Evolutionary conservation across 306 rosid genomes (phyloP), one percentile per base, ranked within the genome.

Genomic region (Aeschynomene evenia): DNA sequence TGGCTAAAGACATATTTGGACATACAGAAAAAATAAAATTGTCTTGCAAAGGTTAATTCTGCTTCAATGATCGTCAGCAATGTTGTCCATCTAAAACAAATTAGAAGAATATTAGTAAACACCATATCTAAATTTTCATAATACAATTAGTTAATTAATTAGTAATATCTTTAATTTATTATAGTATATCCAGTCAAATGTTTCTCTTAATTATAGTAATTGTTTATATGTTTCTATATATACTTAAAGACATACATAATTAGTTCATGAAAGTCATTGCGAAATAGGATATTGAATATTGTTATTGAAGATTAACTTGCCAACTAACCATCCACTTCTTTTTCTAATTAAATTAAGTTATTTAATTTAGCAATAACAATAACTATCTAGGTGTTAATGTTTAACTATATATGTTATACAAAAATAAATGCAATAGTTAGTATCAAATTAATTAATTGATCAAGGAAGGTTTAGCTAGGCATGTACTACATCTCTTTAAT

Each of bases 301-400:
- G 65, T 26, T 16, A 39, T 2, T 39, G 42, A 53, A 68, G 7
- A 12, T 68, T n/a, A 68, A 53, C 37, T 39, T 55, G 9, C 36
- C 74, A 54, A 69, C 45, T 36, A 53, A 55, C 36, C n/a, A n/a
- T n/a, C n/a, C n/a, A n/a, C n/a, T n/a, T n/a, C n/a, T 37, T 13
- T 3, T 26, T 55, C 37, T 55, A 3, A 24, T 8, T 21, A 56
- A 56, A 56, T 12, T 26, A 28, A 9, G n/a, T 52, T 40, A 21
- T 21, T 52, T 20, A 22, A 21, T 13, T 15, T 5, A 42, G 11
- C 28, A 22, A 63, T 63, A 50, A 4, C 20, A 46, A n/a, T 15
- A 33, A 33, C 7, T 33, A 33, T 23, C 26, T 23, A 9, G 12
- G 11, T 55, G 14, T 15, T 29, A 4, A 28, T 28, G 34, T 43